phyloP scores from a whole-genome alignment of 306 rosid species.

The Quercus suber region DNA sequence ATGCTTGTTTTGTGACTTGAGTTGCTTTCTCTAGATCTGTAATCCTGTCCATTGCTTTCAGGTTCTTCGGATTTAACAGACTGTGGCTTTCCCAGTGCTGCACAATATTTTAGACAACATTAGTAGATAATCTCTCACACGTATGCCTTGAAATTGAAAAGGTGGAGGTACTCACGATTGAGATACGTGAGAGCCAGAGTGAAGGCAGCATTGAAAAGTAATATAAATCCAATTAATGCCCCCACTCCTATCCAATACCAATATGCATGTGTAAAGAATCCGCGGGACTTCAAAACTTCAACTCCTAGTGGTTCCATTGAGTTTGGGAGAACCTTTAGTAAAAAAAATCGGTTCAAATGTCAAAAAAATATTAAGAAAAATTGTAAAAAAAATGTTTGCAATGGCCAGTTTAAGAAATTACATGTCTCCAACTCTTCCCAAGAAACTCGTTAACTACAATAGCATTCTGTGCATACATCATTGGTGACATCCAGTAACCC shows the following conservation, averaged over 20 bases:
- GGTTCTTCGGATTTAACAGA: conserved; percentile 27
- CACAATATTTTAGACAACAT: not conserved
- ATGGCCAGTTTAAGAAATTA: conserved; percentile 27
- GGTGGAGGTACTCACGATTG: conserved; percentile 38
- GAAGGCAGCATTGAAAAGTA: conserved; percentile 32
- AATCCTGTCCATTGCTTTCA: conserved; percentile 9
- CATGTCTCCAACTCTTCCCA: conserved; percentile 51
- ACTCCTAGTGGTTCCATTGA: conserved; percentile 42
- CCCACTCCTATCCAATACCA: conserved; percentile 66
- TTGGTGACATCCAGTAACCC: conserved; percentile 59
- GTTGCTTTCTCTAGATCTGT: not conserved
- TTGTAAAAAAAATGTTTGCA: not conserved
- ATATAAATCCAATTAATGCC: conserved; percentile 37
- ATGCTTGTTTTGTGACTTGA: not conserved
- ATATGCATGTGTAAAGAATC: conserved; percentile 37
- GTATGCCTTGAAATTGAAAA: conserved; percentile 1
- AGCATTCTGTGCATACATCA: conserved; percentile 62
- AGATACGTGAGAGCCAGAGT: conserved; percentile 42
- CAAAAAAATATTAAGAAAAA: not conserved
- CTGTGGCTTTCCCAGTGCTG: conserved; percentile 40
- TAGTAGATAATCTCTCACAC: not conserved
- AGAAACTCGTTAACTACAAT: conserved; percentile 54
- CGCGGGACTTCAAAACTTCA: conserved; percentile 39
- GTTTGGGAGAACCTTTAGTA: conserved; percentile 23
- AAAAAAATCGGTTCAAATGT: not conserved